Percentiles rank a stretch among this genome's conserved stretches.
phyloP scores from a whole-genome alignment of 2,329 filamentous ascomycete genomes.

The Phyllosticta citrichinensis region DNA sequence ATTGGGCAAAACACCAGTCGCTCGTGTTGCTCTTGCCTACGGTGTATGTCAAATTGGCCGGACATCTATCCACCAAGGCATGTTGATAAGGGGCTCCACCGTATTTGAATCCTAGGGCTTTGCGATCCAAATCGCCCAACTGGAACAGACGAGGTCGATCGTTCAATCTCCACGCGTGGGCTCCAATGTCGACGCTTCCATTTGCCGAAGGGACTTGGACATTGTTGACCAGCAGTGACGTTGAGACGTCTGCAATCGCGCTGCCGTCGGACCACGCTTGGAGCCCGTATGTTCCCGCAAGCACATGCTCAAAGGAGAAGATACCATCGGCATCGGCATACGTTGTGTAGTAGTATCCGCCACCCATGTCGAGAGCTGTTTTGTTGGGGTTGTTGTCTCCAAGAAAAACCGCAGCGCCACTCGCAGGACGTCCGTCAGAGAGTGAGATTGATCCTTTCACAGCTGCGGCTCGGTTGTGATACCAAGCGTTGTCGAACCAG shows the following conservation, averaged over 20 bases:
- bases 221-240: conserved; percentile 33
- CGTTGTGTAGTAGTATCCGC: conserved; percentile 40
- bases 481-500: conserved; percentile 38
- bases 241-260: conserved; percentile 36
- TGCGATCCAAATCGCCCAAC: conserved; percentile 40
- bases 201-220: conserved; percentile 27
- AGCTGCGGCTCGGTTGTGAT: conserved; percentile 37
- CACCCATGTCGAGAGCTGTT: conserved; percentile 39
- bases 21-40: conserved; percentile 30
- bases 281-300: conserved; percentile 36
- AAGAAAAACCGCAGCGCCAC: conserved; percentile 40
- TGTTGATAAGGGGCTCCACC: conserved; percentile 37
- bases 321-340: conserved; percentile 35
- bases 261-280: conserved; percentile 42
- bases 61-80: conserved; percentile 35
- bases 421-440: conserved; percentile 39
- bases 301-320: conserved; percentile 37
- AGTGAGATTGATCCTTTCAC: conserved; percentile 36
- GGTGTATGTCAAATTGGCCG: conserved; percentile 36
- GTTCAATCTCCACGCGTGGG: background rate
- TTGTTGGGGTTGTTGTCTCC: conserved; percentile 38
- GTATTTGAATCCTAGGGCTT: conserved; percentile 34
- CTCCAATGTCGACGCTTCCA: background rate
- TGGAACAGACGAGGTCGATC: conserved; percentile 35
- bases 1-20: conserved; percentile 44